phyloP scores from a whole-genome alignment of 1,284 basidiomycete species.

The Porogramme epimiltina region DNA sequence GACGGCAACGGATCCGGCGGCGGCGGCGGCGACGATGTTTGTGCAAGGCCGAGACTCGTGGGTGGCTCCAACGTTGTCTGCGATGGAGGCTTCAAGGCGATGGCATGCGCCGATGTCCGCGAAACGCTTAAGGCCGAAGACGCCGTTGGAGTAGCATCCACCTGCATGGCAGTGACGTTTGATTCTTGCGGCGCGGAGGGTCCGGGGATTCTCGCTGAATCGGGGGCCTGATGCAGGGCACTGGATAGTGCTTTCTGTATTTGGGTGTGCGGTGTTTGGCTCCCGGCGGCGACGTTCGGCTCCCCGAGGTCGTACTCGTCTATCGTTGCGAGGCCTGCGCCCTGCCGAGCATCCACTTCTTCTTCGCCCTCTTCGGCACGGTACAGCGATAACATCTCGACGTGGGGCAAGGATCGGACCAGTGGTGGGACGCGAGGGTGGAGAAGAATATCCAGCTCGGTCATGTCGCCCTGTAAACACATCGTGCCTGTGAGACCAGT shows the following conservation, averaged over 20 bases:
- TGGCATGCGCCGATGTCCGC: background rate
- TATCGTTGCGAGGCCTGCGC: constrained; percentile 37
- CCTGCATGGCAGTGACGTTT: constrained; percentile 9
- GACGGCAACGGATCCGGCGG: constrained; percentile 20
- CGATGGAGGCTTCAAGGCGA: no score
- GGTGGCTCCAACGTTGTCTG: no score
- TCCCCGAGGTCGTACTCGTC: constrained; percentile 3
- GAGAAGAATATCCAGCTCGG: constrained; percentile 62
- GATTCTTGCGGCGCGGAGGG: constrained; percentile 1
- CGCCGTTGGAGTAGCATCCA: constrained; percentile 9
- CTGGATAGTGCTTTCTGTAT: background rate
- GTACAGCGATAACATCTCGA: constrained; percentile 62
- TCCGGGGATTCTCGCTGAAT: constrained; percentile 6
- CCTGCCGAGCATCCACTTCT: constrained; percentile 48
- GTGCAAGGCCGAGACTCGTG: background rate
- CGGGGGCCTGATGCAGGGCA: background rate
- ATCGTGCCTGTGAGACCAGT: constrained; percentile 2
- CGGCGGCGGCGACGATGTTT: constrained; percentile 12
- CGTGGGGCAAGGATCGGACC: constrained; percentile 64
- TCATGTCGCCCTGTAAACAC: constrained; percentile 28
- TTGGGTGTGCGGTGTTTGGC: background rate
- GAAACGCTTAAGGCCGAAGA: background rate
- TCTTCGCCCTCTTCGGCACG: constrained; percentile 63
- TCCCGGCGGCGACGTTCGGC: constrained; percentile 2
- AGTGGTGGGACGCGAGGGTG: constrained; percentile 79